Percentiles rank a stretch among this genome's conserved stretches.
phyloP scores from a whole-genome alignment of 2,329 filamentous ascomycete species.

The Westerdykella ornata region DNA sequence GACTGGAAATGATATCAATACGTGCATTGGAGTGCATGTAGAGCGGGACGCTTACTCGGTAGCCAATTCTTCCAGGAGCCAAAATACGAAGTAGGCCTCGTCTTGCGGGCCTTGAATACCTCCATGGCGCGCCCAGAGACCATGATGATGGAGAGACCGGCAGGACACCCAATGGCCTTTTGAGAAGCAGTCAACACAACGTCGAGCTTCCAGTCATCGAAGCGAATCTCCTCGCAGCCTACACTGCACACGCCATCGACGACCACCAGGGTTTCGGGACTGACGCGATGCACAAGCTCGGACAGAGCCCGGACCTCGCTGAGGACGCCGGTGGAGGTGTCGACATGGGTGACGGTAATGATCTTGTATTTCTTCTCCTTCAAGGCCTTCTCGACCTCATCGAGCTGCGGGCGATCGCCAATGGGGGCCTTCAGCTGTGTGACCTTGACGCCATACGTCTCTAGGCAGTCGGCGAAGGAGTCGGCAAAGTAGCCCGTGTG shows the following conservation, averaged over 20 bases:
- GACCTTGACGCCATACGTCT: slow-evolving; percentile 81
- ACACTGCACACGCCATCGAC: slow-evolving; percentile 98
- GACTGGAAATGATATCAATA: slow-evolving; percentile 46
- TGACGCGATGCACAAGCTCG: slow-evolving; percentile 76
- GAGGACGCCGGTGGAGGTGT: slow-evolving; percentile 92
- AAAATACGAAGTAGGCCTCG: slow-evolving; percentile 81
- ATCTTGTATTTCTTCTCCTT: slow-evolving; percentile 90
- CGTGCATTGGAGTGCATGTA: slow-evolving; percentile 8
- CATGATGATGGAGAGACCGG: slow-evolving; percentile 90
- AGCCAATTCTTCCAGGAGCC: slow-evolving; percentile 96
- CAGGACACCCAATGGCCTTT: slow-evolving; percentile 93
- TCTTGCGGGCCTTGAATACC: slow-evolving; percentile 70
- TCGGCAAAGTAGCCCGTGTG: slow-evolving; percentile 98
- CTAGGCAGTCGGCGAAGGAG: slow-evolving; percentile 85
- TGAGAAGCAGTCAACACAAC: slow-evolving; percentile 90
- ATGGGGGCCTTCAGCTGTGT: slow-evolving; percentile 87
- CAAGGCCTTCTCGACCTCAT: slow-evolving; percentile 81
- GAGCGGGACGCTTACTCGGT: slow-evolving; percentile 54
- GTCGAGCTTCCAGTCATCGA: slow-evolving; percentile 91
- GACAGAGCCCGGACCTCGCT: slow-evolving; percentile 82
- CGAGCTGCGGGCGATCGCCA: slow-evolving; percentile 76
- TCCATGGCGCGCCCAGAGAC: slow-evolving; percentile 83
- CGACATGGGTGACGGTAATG: slow-evolving; percentile 91
- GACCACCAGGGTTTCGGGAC: slow-evolving; percentile 82
- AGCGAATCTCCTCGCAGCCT: slow-evolving; percentile 89